Conservation (phyloP, 768 basidiomycete species). For the Pleurotus salmoneostramineus region DNA sequence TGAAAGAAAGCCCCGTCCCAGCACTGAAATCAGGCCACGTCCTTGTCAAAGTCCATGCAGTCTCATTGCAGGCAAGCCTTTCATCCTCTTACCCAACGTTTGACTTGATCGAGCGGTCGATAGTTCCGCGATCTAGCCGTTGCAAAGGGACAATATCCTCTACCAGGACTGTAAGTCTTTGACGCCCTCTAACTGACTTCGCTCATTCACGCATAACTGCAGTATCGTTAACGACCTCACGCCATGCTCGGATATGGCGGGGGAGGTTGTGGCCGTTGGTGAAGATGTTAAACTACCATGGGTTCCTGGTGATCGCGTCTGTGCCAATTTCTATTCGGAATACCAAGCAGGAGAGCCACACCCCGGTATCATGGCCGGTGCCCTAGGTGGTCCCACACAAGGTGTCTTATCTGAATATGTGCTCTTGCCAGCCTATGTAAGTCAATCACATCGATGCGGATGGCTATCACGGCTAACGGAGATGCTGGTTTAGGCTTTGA, state of each 20-base stretch:
- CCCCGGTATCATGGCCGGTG: conserved; percentile 18
- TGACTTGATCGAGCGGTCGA: background rate
- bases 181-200: background rate
- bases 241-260: conserved; percentile 30
- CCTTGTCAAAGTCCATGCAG: conserved; percentile 35
- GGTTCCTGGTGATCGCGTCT: conserved; percentile 37
- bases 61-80: conserved; percentile 27
- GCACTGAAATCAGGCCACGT: conserved; percentile 28
- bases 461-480: background rate
- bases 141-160: conserved; percentile 23
- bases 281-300: conserved; percentile 20
- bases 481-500: conserved; percentile 19
- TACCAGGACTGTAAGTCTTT: conserved; percentile 12
- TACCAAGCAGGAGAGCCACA: conserved; percentile 30
- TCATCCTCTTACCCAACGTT: background rate
- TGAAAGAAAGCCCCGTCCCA: conserved; percentile 7
- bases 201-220: background rate
- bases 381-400: conserved; percentile 31
- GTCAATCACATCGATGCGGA: background rate
- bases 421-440: conserved; percentile 31
- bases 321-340: conserved; percentile 31
- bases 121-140: conserved; percentile 34
- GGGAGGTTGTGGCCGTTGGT: conserved; percentile 33
- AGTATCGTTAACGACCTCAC: background rate
- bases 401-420: conserved; percentile 37